phyloP scores from a whole-genome alignment of 2,329 filamentous ascomycete genomes.

The Stenocarpella maydis region DNA sequence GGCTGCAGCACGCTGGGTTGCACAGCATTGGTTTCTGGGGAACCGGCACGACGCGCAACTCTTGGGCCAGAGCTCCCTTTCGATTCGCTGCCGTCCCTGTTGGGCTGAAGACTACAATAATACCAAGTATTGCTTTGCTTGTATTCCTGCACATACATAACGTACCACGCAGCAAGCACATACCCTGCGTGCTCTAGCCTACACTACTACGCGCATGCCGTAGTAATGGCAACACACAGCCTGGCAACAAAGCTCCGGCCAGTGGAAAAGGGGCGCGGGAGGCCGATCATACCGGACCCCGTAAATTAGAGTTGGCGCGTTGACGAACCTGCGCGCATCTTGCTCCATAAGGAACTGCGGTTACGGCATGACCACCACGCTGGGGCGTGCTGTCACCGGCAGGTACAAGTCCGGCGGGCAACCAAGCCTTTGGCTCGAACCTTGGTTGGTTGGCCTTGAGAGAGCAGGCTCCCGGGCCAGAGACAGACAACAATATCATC shows the following conservation, averaged over 20 bases:
- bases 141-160: too few species aligned
- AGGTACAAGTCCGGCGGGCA: neutral
- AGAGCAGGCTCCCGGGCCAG: neutral
- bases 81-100: slow-evolving; percentile 12
- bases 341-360: too few species aligned
- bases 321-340: slow-evolving; percentile 2
- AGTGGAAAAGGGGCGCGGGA: slow-evolving; percentile 8
- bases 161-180: neutral
- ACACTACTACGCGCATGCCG: neutral
- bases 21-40: slow-evolving; percentile 23
- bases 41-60: slow-evolving; percentile 22
- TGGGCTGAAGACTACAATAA: slow-evolving; percentile 8
- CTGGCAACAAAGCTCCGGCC: neutral
- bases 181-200: slow-evolving; percentile 2
- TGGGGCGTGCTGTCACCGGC: neutral
- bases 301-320: slow-evolving; percentile 25
- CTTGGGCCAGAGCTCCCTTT: neutral
- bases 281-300: slow-evolving; percentile 25
- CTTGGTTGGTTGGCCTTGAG: slow-evolving; percentile 8
- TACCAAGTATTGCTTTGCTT: neutral
- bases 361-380: neutral
- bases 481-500: neutral
- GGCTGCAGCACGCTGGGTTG: slow-evolving; percentile 7
- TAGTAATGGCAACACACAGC: slow-evolving; percentile 6
- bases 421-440: neutral